Conservation (phyloP, 2,329 filamentous ascomycete genomes). For the Exserohilum rostratum region DNA sequence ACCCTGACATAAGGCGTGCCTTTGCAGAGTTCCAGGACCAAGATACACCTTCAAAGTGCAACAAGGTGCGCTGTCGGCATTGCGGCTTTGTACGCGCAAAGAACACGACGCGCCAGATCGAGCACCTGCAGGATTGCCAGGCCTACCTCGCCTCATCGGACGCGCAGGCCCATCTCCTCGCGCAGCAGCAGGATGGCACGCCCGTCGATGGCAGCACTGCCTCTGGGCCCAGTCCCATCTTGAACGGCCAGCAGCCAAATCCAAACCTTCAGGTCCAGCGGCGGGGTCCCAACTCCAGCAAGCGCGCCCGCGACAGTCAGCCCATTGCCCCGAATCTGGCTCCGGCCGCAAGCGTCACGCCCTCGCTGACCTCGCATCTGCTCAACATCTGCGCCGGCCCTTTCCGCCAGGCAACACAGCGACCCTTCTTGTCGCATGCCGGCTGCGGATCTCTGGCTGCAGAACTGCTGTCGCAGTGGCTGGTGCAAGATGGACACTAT, state of each 20-base stretch:
- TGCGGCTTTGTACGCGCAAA: slow-evolving; percentile 58
- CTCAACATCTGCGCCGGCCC: slow-evolving; percentile 55
- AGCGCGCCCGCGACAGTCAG: slow-evolving; percentile 47
- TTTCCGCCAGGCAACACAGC: slow-evolving; percentile 65
- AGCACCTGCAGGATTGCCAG: slow-evolving; percentile 56
- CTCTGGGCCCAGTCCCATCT: slow-evolving; percentile 43
- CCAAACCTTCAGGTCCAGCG: slow-evolving; percentile 55
- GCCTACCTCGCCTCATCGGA: slow-evolving; percentile 54
- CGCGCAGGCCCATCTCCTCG: slow-evolving; percentile 45
- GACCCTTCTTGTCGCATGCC: slow-evolving; percentile 69
- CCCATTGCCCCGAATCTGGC: slow-evolving; percentile 41
- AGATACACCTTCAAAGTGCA: slow-evolving; percentile 54
- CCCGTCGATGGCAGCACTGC: slow-evolving; percentile 22
- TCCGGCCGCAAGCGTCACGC: slow-evolving; percentile 35
- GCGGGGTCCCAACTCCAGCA: slow-evolving; percentile 49
- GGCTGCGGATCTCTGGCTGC: slow-evolving; percentile 67
- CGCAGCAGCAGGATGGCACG: slow-evolving; percentile 24
- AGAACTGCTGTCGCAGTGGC: slow-evolving; percentile 66
- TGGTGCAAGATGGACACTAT: slow-evolving; percentile 74
- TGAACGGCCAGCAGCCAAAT: slow-evolving; percentile 56
- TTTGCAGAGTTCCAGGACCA: slow-evolving; percentile 51
- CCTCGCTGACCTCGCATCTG: slow-evolving; percentile 64
- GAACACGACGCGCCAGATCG: slow-evolving; percentile 59
- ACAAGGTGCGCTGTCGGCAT: slow-evolving; percentile 56
- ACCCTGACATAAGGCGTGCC: slow-evolving; percentile 49